A percentile compares a stretch with the other conserved stretches of the same genome.
Conservation (phyloP, 2,329 filamentous ascomycete species). For the Penicillium sp. region DNA sequence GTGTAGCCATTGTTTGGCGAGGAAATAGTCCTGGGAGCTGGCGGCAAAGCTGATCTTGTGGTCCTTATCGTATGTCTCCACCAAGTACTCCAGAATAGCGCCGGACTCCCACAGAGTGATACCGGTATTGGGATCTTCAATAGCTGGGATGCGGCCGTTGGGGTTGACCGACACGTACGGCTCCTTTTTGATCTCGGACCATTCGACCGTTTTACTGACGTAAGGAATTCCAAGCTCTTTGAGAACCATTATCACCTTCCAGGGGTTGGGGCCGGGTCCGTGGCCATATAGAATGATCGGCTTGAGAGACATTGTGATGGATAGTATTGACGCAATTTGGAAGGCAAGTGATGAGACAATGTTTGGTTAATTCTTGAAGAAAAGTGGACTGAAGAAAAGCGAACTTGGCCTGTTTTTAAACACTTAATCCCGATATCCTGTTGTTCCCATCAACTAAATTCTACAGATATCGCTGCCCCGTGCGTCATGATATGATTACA, state of each 20-base stretch:
- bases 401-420: neutral
- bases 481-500: neutral
- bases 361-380: neutral
- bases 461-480: neutral
- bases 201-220: constrained; percentile 20
- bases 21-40: constrained; percentile 36
- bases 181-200: constrained; percentile 32
- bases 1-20: constrained; percentile 47
- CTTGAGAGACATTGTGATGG: constrained; percentile 20
- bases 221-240: constrained; percentile 35
- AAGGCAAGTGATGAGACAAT: neutral
- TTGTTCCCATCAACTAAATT: neutral
- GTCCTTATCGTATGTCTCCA: constrained; percentile 47
- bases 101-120: constrained; percentile 48
- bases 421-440: neutral
- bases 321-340: neutral
- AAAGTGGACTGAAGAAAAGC: too few species aligned
- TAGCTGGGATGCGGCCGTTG: constrained; percentile 37
- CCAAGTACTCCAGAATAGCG: constrained; percentile 46
- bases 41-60: constrained; percentile 37
- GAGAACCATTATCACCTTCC: constrained; percentile 35
- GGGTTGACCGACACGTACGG: constrained; percentile 31
- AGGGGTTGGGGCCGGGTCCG: constrained; percentile 29
- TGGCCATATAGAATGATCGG: constrained; percentile 24
- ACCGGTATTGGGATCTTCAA: constrained; percentile 38